Evolutionary conservation across 768 basidiomycete species (phyloP), one percentile per base, ranked within the genome.

Genomic region (Leccinum arenicola): DNA sequence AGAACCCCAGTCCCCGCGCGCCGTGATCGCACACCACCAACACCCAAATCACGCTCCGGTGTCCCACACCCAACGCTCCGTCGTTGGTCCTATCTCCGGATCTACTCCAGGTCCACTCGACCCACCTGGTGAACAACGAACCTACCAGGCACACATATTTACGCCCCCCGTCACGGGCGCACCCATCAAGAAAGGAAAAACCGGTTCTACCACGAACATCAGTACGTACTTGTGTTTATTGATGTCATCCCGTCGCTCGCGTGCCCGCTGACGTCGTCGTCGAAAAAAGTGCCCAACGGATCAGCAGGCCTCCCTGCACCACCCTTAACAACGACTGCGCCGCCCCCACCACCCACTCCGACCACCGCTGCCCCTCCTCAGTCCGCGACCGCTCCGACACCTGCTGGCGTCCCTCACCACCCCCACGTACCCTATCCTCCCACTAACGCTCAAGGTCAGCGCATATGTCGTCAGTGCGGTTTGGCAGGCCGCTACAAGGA

Each of bases 391-490:
- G 53, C 33, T 2, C 50, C 65, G 17, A 58, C 49, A 0, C 61
- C 63, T 1, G 1, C 57, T 5, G 50, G 58, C 0, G 48, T 53
- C 2, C 23, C 60, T 40, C 38, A 40, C 12, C 64, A 63, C n/a
- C 10, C 53, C 7, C 70, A 72, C 6, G 5, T 60, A 0, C 61
- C 70, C 4, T 73, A 66, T 29, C 72, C 73, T 19, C 63, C 74
- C 27, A 68, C 68, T 0, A 89, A 89, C 66, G 76, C 79, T 1
- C 76, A 80, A 53, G 90, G 90, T 0, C 89, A 91, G 67, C 77
- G 89, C 23, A 89, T 88, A 51, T 91, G 90, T 69, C 77, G 89
- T 6, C 87, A 89, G 66, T 92, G 90, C 65, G 88, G 88, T 0
- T 74, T 86, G 47, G 77, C 84, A 0, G 90, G 90, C 0, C 77